Conservation (phyloP, 176 grass and related monocot genomes). For the Oryza coarctata region DNA sequence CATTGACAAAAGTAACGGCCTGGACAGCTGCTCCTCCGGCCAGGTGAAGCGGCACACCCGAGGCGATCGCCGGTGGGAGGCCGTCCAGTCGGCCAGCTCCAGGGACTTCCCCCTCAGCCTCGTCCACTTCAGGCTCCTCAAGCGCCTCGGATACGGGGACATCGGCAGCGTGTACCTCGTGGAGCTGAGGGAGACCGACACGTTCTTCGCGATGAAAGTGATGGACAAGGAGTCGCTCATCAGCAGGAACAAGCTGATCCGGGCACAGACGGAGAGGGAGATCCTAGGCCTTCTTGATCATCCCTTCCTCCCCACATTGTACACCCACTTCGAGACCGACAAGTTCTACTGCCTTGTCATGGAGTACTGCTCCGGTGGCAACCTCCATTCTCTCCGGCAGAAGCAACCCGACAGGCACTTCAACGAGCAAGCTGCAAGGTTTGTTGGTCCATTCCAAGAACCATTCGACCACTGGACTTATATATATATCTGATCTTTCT, state of each 20-base stretch:
- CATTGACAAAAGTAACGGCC: constrained; percentile 17
- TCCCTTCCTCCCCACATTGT: constrained; percentile 61
- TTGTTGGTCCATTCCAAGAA: constrained; percentile 8
- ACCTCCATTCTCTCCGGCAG: constrained; percentile 66
- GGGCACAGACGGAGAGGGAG: constrained; percentile 57
- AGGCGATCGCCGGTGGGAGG: constrained; percentile 59
- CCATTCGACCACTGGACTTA: too few relatives aligned
- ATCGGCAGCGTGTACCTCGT: constrained; percentile 67
- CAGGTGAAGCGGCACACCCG: constrained; percentile 58
- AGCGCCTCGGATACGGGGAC: constrained; percentile 61
- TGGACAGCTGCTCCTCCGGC: not conserved
- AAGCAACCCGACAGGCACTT: constrained; percentile 59
- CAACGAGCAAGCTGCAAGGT: constrained; percentile 55
- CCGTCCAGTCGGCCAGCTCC: constrained; percentile 40
- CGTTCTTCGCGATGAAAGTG: constrained; percentile 73
- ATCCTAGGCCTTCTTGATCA: constrained; percentile 71
- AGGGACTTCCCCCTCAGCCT: constrained; percentile 50
- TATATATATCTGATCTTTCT: too few relatives aligned
- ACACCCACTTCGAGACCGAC: constrained; percentile 66
- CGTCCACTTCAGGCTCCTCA: constrained; percentile 58
- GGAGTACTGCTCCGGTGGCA: constrained; percentile 72
- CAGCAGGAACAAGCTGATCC: constrained; percentile 62
- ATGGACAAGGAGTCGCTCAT: constrained; percentile 70
- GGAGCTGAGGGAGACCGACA: constrained; percentile 48
- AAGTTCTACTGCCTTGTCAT: constrained; percentile 77